Evolutionary conservation across 495 filamentous ascomycete genomes (phyloP).

Genomic region (Letharia columbiana): DNA sequence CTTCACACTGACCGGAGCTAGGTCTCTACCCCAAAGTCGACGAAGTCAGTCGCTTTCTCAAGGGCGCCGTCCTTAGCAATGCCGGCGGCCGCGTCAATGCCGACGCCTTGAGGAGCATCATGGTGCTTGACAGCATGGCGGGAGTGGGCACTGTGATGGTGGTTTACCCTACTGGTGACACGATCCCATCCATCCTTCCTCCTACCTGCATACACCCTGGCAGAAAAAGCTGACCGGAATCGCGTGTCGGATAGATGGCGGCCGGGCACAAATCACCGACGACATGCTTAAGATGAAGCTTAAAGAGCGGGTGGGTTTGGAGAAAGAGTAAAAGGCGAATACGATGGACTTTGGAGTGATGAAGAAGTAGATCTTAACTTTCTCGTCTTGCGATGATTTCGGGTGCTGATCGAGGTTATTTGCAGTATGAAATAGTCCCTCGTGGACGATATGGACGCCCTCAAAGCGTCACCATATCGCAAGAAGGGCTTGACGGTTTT

Average conservation of each 20-base stretch:
- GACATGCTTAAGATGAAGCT: conserved; percentile 16
- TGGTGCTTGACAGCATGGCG: background rate
- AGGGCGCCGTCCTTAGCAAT: background rate
- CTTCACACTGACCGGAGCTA: background rate
- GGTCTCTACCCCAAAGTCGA: background rate
- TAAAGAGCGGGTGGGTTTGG: conserved; percentile 12
- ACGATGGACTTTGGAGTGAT: conserved; percentile 8
- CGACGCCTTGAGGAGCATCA: background rate
- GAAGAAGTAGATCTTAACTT: conserved; percentile 1
- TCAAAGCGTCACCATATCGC: conserved; percentile 10
- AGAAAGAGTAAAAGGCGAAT: conserved; percentile 8
- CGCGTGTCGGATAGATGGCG: conserved; percentile 18
- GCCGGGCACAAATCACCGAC: conserved; percentile 18
- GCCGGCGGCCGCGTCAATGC: conserved; percentile 11
- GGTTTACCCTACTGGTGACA: conserved; percentile 24
- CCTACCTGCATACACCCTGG: no score
- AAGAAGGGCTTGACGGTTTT: conserved; percentile 10
- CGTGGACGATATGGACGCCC: conserved; percentile 4
- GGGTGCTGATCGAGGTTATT: background rate
- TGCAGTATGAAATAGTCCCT: conserved; percentile 13
- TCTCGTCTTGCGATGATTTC: background rate
- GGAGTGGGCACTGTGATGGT: conserved; percentile 20
- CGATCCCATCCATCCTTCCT: no score
- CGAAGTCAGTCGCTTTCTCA: background rate
- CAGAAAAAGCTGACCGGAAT: background rate